Base-by-base conservation (phyloP, 2,329 filamentous ascomycete genomes). In the Aschersonia sp. region DNA sequence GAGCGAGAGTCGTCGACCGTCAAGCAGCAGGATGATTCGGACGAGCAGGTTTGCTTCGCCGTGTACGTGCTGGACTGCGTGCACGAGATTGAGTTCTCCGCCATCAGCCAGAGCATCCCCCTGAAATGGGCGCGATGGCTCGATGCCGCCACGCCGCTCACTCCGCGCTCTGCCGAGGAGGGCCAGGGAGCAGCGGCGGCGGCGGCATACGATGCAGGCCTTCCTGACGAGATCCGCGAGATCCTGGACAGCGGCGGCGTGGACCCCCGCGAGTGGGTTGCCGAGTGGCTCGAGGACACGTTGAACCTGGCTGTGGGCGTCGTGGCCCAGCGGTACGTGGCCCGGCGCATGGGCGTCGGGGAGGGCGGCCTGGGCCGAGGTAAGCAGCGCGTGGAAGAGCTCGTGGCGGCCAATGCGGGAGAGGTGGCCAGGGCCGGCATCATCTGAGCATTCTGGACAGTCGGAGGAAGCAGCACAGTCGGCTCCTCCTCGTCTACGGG, bases 241-340 rank as follows among this genome's bases (percentile, higher is more conserved):
- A 94, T 97, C 52, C 79, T 98, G 41, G 78, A 80, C 57, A 67
- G 68, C 43, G 79, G 79, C 7, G 79, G 77, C 44, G 87, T 97
- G 2, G 92, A 98, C 59, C 92, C 92, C 0, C 76, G 92, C 49
- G 92, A 98, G 64, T 98, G 92, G 92, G 86, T 95, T 39, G 84
- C 89, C 4, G 92, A 97, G 65, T 98, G 92, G 92, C 76, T 98
- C 44, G 90, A 97, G 67, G 90, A 97, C 67, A 70, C 81, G 0
- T 72, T 98, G 32, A 79, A 73, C 41, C 69, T 97, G 45, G 77
- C 81, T 4, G 77, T 94, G 0, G 90, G 92, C 14, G 71, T 95
- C 6, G 83, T 97, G 4, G 92, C 92, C 2, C 92, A 98, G 73
- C 75, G 89, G 53, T 98, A 98, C 61, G 92, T 98, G 22, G 90